Evolutionary conservation across 2,329 filamentous ascomycete species (phyloP).

Genomic region (Cladosporium sp.): DNA sequence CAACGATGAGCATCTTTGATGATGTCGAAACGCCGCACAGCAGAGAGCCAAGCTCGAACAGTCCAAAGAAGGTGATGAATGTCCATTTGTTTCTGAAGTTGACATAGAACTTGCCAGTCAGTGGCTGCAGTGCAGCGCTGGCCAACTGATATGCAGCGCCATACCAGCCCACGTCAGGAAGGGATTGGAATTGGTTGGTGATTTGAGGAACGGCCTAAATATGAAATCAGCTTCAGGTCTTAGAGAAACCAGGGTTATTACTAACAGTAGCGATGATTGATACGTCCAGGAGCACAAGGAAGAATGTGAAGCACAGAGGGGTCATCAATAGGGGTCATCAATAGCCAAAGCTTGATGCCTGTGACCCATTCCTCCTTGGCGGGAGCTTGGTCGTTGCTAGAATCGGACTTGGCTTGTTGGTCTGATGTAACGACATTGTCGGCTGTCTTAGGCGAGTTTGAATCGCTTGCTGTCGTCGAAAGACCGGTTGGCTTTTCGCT

Average conservation of each 20-base stretch:
- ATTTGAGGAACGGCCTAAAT: constrained; percentile 38
- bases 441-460: not conserved
- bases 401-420: not conserved
- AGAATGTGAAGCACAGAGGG: constrained; percentile 33
- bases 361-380: constrained; percentile 27
- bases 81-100: constrained; percentile 19
- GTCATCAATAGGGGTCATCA: too few species aligned
- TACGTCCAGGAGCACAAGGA: constrained; percentile 24
- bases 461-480: not conserved
- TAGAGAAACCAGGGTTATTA: too few species aligned
- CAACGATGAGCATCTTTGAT: constrained; percentile 52
- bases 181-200: constrained; percentile 37
- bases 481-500: not conserved
- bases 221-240: constrained; percentile 1
- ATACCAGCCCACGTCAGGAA: constrained; percentile 42
- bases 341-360: constrained; percentile 29
- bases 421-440: not conserved
- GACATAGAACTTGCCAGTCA: constrained; percentile 19
- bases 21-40: constrained; percentile 48
- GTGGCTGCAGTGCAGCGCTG: constrained; percentile 16
- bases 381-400: not conserved
- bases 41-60: constrained; percentile 44
- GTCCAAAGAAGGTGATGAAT: constrained; percentile 16
- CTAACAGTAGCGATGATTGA: constrained; percentile 17
- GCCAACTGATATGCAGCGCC: constrained; percentile 23